Evolutionary conservation across 2,329 filamentous ascomycete species (phyloP).

Genomic region (Xylaria sp.): DNA sequence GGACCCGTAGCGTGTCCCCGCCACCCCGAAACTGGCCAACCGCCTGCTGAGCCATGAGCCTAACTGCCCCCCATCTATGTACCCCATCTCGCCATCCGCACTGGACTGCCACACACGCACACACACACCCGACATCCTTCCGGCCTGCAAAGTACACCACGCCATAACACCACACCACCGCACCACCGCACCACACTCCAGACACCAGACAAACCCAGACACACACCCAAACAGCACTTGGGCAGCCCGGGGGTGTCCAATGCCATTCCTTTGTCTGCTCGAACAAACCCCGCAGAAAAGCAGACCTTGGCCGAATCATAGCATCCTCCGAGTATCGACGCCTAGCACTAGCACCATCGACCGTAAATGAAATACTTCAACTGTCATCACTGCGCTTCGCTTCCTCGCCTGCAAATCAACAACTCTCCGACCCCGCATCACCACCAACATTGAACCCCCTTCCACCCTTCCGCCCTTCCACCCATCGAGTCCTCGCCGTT

Average conservation of each 20-base stretch:
- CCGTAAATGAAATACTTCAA: constrained; percentile 13
- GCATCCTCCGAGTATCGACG: constrained; percentile 12
- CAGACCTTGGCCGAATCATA: constrained; percentile 19
- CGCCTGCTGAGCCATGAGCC: not conserved
- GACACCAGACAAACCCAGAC: not conserved
- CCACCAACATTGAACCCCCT: constrained; percentile 9
- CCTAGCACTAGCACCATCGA: not conserved
- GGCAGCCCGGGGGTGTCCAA: constrained; percentile 19
- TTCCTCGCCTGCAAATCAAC: not conserved
- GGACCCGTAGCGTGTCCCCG: not conserved
- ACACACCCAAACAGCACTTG: constrained; percentile 12
- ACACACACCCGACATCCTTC: no score
- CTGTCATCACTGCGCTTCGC: not conserved
- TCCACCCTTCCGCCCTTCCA: not conserved
- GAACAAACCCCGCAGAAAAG: constrained; percentile 27
- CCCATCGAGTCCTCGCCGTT: constrained; percentile 33
- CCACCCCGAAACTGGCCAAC: not conserved
- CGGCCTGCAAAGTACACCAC: not conserved
- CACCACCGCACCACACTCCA: not conserved
- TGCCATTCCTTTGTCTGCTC: constrained; percentile 24
- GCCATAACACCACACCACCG: not conserved
- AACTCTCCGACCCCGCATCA: constrained; percentile 23
- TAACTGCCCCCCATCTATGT: not conserved
- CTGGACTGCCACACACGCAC: not conserved
- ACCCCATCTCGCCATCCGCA: not conserved